Conservation (phyloP, 106 monocot species). For the Allium fistulosum region DNA sequence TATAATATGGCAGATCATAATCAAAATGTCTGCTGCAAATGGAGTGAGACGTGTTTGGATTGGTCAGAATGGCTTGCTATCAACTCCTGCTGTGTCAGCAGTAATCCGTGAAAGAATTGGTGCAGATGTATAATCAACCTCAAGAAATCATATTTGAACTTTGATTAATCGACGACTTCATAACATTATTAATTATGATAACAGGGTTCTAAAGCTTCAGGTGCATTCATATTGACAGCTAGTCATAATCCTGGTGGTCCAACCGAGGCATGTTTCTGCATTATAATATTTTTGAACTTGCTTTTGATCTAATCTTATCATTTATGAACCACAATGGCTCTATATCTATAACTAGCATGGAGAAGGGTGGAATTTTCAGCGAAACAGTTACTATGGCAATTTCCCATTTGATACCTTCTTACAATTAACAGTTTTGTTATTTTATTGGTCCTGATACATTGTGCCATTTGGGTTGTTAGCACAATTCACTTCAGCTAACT, state of each 20-base stretch:
- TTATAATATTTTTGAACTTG: not conserved
- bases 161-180: no score
- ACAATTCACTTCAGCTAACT: no score
- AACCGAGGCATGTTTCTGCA: constrained; percentile 48
- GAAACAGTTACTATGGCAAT: no score
- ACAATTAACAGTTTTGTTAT: no score
- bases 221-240: constrained; percentile 93
- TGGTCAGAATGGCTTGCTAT: constrained; percentile 85
- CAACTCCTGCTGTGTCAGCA: constrained; percentile 95
- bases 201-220: constrained; percentile 90
- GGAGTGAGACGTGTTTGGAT: constrained; percentile 91
- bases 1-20: constrained; percentile 52
- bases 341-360: no score
- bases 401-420: no score
- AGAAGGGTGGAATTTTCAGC: no score
- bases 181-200: not conserved
- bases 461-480: no score
- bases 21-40: constrained; percentile 97
- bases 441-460: no score
- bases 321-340: not conserved
- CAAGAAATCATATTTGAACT: not conserved
- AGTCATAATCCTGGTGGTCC: constrained; percentile 99
- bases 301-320: not conserved
- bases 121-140: constrained; percentile 64
- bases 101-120: constrained; percentile 96